Percentiles rank a stretch among this genome's conserved stretches.
phyloP scores from a whole-genome alignment of 2,329 filamentous ascomycete genomes.

The Arthrinium phaeospermum region DNA sequence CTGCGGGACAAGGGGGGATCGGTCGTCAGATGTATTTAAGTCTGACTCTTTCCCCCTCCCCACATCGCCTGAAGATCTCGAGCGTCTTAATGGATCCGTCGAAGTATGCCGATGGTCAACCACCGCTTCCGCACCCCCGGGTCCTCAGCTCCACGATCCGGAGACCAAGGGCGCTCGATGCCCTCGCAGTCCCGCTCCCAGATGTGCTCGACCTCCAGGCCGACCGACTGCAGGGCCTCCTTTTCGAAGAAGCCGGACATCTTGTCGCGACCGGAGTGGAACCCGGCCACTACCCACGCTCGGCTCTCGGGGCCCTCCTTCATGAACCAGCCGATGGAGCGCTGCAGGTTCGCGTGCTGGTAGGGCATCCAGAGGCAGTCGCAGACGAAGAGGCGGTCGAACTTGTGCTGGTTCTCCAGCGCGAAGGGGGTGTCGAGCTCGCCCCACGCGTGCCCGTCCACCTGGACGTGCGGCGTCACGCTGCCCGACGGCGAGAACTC shows the following conservation, averaged over 20 bases:
- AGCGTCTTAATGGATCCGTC: slow-evolving; percentile 33
- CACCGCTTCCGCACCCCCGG: slow-evolving; percentile 69
- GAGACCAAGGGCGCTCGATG: slow-evolving; percentile 63
- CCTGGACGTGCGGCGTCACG: slow-evolving; percentile 40
- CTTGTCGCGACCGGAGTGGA: slow-evolving; percentile 72
- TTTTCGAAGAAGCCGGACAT: slow-evolving; percentile 69
- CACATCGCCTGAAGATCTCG: background rate
- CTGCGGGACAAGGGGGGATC: background rate
- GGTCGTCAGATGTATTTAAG: background rate
- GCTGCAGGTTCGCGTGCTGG: slow-evolving; percentile 70
- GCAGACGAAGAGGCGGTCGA: slow-evolving; percentile 69
- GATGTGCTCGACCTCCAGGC: slow-evolving; percentile 67
- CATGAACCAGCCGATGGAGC: slow-evolving; percentile 69
- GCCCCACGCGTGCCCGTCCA: slow-evolving; percentile 72
- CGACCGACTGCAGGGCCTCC: slow-evolving; percentile 50
- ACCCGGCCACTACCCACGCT: slow-evolving; percentile 71
- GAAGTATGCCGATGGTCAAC: slow-evolving; percentile 66
- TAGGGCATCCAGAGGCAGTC: slow-evolving; percentile 79
- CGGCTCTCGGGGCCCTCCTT: slow-evolving; percentile 46
- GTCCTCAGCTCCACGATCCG: slow-evolving; percentile 67
- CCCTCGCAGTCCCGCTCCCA: slow-evolving; percentile 74
- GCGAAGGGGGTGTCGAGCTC: slow-evolving; percentile 46
- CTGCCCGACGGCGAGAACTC: slow-evolving; percentile 38
- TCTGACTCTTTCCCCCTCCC: background rate
- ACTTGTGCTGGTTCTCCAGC: slow-evolving; percentile 43